Evolutionary conservation across 306 rosid genomes (phyloP).

Genomic region (Cucurbita argyrosperma): DNA sequence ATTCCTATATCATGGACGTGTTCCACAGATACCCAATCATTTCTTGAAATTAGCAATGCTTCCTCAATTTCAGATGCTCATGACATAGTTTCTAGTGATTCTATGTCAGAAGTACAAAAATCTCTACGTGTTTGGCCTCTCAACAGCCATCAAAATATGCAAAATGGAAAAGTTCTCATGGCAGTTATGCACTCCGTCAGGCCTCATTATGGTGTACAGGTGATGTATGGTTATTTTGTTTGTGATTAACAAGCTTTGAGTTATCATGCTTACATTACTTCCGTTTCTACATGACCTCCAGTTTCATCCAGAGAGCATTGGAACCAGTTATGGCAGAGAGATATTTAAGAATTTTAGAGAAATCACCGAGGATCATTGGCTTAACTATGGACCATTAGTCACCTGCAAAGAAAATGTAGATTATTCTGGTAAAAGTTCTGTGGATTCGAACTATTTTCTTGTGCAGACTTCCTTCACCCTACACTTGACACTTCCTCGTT

Average conservation of each 20-base stretch:
- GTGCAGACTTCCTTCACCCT: not conserved
- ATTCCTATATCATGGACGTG: constrained; percentile 96
- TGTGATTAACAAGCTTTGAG: not conserved
- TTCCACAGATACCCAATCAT: constrained; percentile 43
- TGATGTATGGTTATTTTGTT: constrained; percentile 19
- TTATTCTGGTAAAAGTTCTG: constrained; percentile 45
- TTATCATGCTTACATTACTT: constrained; percentile 2
- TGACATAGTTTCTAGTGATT: constrained; percentile 20
- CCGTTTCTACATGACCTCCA: constrained; percentile 33
- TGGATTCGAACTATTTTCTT: not conserved
- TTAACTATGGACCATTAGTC: constrained; percentile 32
- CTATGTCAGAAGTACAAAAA: constrained; percentile 15
- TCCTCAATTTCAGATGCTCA: constrained; percentile 18
- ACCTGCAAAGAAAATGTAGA: constrained; percentile 15
- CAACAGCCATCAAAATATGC: constrained; percentile 14
- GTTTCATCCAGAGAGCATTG: constrained; percentile 99
- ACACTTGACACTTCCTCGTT: not conserved
- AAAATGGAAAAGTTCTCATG: constrained; percentile 53
- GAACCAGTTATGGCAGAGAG: constrained; percentile 69
- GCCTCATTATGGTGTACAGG: constrained; percentile 99
- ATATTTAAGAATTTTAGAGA: constrained; percentile 76
- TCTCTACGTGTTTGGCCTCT: constrained; percentile 18
- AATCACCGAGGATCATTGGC: constrained; percentile 74
- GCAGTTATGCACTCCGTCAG: constrained; percentile 77
- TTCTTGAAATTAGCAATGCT: constrained; percentile 27